phyloP scores from a whole-genome alignment of 2,329 filamentous ascomycete species.

The Colletotrichum incanum region DNA sequence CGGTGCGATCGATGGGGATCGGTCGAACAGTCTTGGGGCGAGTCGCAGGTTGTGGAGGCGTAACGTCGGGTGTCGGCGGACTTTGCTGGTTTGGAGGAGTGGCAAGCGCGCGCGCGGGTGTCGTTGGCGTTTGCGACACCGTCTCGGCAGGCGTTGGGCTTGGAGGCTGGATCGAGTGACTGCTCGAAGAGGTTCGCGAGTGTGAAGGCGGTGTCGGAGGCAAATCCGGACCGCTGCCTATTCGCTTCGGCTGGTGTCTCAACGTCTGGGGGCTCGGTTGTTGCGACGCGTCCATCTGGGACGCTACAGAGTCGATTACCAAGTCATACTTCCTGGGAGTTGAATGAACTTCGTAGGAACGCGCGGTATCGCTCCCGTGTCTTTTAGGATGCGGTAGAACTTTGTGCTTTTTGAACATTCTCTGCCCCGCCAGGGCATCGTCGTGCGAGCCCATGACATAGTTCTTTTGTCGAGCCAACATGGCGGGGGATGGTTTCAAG shows the following conservation, averaged over 20 bases:
- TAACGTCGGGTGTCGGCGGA: conserved; percentile 83
- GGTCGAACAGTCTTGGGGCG: conserved; percentile 64
- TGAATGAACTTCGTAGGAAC: conserved; percentile 41
- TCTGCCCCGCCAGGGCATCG: conserved; percentile 50
- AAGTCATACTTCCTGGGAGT: conserved; percentile 42
- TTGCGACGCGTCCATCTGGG: conserved; percentile 49
- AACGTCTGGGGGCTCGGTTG: conserved; percentile 57
- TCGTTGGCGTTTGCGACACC: conserved; percentile 57
- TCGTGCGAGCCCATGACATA: conserved; percentile 49
- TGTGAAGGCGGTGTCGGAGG: conserved; percentile 77
- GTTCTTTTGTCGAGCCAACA: conserved; percentile 52
- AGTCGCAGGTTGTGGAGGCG: conserved; percentile 72
- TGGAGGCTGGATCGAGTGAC: conserved; percentile 60
- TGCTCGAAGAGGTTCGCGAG: conserved; percentile 71
- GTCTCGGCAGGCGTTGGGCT: conserved; percentile 58
- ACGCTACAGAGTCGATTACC: conserved; percentile 42
- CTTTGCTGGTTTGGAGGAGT: conserved; percentile 78
- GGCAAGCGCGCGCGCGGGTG: conserved; percentile 58
- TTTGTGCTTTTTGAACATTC: conserved; percentile 65
- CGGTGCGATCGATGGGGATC: conserved; percentile 62
- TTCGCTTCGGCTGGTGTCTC: conserved; percentile 60
- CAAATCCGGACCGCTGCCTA: conserved; percentile 63
- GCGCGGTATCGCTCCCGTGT: conserved; percentile 33
- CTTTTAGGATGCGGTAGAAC: conserved; percentile 55
- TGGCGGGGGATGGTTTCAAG: conserved; percentile 50